Conservation (phyloP, 768 basidiomycete species). For the Suillus americanus region DNA sequence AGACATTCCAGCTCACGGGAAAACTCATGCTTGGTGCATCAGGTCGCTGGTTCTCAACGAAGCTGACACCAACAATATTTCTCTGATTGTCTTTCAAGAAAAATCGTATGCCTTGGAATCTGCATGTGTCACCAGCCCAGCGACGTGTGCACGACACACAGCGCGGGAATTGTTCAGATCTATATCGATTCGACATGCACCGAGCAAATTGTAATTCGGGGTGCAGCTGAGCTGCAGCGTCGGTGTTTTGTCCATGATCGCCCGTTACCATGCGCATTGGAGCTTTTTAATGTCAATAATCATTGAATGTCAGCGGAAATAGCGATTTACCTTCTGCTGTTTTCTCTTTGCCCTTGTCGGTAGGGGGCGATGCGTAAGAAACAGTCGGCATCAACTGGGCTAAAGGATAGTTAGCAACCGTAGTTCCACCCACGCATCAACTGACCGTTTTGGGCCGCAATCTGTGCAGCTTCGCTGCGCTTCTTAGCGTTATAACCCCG, state of each 20-base stretch:
- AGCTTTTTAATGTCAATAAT: conserved; percentile 13
- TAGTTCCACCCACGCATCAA: conserved; percentile 12
- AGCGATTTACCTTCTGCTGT: conserved; percentile 36
- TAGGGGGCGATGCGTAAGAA: conserved; percentile 37
- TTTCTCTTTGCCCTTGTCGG: conserved; percentile 48
- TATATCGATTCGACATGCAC: conserved; percentile 84
- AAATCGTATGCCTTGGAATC: conserved; percentile 82
- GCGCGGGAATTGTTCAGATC: conserved; percentile 68
- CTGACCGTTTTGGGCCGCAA: conserved; percentile 63
- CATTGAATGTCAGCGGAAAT: neutral
- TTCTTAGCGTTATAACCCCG: conserved; percentile 74
- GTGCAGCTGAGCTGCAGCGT: conserved; percentile 38
- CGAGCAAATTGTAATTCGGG: conserved; percentile 77
- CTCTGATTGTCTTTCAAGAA: conserved; percentile 64
- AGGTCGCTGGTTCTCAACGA: conserved; percentile 60
- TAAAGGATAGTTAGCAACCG: conserved; percentile 24
- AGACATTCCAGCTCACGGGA: conserved; percentile 67
- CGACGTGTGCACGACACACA: conserved; percentile 84
- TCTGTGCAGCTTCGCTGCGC: conserved; percentile 67
- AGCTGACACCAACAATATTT: conserved; percentile 65
- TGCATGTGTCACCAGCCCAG: conserved; percentile 86
- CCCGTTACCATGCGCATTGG: conserved; percentile 31
- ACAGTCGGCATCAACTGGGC: conserved; percentile 47
- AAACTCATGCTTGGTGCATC: conserved; percentile 60
- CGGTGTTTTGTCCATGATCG: conserved; percentile 31